Evolutionary conservation across 2,329 filamentous ascomycete species (phyloP).

Genomic region (Pyricularia pennisetigena): DNA sequence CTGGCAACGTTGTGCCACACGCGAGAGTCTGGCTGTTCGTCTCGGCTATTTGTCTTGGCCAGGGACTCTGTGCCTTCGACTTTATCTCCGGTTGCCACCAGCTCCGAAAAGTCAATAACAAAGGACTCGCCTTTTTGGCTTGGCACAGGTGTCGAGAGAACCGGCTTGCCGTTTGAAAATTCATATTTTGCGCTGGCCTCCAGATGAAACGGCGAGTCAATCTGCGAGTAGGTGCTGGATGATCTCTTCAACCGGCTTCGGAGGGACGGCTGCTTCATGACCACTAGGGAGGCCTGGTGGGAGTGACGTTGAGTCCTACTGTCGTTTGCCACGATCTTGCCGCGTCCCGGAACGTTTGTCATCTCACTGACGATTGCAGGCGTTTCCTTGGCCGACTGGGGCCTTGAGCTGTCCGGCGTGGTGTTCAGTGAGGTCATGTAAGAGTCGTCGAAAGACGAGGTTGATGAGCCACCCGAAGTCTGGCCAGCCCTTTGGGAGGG

Average conservation of each 20-base stretch:
- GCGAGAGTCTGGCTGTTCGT: neutral
- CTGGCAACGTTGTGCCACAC: neutral
- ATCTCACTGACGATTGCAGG: slow-evolving; percentile 13
- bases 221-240: slow-evolving; percentile 3
- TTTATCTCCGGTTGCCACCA: neutral
- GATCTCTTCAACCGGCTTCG: neutral
- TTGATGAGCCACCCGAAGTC: slow-evolving; percentile 22
- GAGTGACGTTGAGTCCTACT: neutral
- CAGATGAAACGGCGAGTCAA: neutral
- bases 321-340: neutral
- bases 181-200: neutral
- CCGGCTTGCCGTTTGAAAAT: neutral
- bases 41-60: neutral
- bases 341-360: neutral
- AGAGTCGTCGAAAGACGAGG: slow-evolving; percentile 29
- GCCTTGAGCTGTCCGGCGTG: slow-evolving; percentile 31
- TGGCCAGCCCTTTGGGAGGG: neutral
- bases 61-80: neutral
- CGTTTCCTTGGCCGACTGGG: slow-evolving; percentile 27
- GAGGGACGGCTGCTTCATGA: slow-evolving; percentile 1
- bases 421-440: slow-evolving; percentile 23
- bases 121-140: neutral
- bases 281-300: neutral
- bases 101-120: neutral
- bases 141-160: neutral